Evolutionary conservation across 2,329 filamentous ascomycete species (phyloP).

Genomic region (Lomentospora prolificans): DNA sequence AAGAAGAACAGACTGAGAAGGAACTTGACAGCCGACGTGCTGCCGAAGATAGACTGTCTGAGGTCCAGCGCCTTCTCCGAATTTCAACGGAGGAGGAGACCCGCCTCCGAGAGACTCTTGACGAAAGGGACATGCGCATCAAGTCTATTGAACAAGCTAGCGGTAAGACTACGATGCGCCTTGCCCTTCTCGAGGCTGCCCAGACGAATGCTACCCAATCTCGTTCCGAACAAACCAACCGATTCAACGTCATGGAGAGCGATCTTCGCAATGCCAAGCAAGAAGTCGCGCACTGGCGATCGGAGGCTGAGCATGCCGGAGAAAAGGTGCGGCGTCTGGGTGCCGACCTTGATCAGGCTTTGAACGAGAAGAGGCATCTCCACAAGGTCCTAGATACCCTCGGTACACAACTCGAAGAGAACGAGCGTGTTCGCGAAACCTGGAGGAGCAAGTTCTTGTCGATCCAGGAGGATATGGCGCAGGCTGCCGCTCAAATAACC

Average conservation of each 20-base stretch:
- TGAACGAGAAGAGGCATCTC: constrained; percentile 61
- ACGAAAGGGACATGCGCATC: constrained; percentile 60
- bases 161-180: constrained; percentile 48
- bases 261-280: constrained; percentile 47
- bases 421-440: constrained; percentile 70
- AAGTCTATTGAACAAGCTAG: constrained; percentile 47
- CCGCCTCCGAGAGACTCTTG: constrained; percentile 54
- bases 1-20: constrained; percentile 53
- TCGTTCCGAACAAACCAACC: constrained; percentile 45
- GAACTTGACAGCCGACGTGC: constrained; percentile 54
- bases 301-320: constrained; percentile 50
- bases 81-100: constrained; percentile 64
- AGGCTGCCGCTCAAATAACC: constrained; percentile 67
- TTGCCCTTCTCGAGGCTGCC: constrained; percentile 59
- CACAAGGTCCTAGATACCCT: constrained; percentile 64
- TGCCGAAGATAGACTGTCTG: constrained; percentile 62
- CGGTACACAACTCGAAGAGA: constrained; percentile 73
- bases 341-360: constrained; percentile 36
- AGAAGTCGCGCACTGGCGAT: constrained; percentile 50
- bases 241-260: constrained; percentile 40
- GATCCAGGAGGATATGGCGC: constrained; percentile 79
- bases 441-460: constrained; percentile 78
- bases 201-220: constrained; percentile 47
- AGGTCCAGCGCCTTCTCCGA: constrained; percentile 60
- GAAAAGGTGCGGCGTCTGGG: constrained; percentile 39